A percentile compares a stretch with the other conserved stretches of the same genome.
These are phyloP conservation scores for Pyrenochaeta sp. DNA, from an alignment of 2,329 filamentous ascomycete species.

Conservation along the genomic window DNA sequence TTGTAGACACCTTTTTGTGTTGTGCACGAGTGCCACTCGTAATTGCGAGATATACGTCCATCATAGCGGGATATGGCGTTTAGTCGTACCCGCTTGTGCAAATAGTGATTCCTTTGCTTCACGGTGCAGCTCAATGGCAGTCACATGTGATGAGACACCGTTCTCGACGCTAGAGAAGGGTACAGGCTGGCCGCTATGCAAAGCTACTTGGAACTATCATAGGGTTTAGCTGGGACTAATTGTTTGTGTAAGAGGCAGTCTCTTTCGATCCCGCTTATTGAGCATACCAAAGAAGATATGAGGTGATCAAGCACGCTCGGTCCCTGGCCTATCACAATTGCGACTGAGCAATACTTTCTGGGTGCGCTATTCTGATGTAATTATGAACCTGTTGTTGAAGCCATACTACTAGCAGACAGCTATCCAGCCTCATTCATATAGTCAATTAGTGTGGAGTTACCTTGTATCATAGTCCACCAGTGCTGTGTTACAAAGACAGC, in stretches of 20 bases:
- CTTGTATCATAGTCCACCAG: background rate
- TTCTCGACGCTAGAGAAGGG: background rate
- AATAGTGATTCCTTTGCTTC: constrained; percentile 1
- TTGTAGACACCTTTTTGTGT: constrained; percentile 13
- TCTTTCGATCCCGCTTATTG: too few species aligned
- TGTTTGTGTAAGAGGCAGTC: too few species aligned
- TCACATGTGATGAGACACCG: constrained; percentile 1
- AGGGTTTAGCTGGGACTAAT: too few species aligned
- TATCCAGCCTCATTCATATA: background rate
- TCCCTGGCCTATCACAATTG: background rate
- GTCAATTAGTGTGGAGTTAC: background rate
- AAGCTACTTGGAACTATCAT: too few species aligned
- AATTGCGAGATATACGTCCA: background rate
- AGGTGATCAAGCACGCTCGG: background rate
- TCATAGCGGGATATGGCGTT: constrained; percentile 3
- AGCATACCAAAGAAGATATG: background rate
- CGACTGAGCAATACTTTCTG: too few species aligned
- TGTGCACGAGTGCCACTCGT: background rate
- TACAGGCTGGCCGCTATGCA: background rate
- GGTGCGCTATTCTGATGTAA: too few species aligned
- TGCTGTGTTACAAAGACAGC: constrained; percentile 2
- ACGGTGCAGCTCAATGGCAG: background rate
- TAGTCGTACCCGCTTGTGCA: constrained; percentile 11
- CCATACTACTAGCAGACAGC: too few species aligned
- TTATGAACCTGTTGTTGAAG: too few species aligned